Evolutionary conservation across 768 basidiomycete genomes (phyloP).

Genomic region (Leucocoprinus leucothites): DNA sequence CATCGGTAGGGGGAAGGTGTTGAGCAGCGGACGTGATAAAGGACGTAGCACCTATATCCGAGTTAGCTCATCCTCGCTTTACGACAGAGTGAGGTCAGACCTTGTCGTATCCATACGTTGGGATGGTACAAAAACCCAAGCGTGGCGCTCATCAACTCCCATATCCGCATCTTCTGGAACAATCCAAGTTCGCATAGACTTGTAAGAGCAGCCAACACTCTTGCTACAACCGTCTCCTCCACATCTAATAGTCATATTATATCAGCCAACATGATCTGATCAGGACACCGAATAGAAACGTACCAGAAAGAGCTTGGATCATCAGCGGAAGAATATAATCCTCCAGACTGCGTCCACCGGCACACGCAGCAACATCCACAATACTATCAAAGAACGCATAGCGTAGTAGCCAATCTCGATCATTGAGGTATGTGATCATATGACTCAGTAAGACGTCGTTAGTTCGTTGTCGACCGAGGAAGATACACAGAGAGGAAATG

Average conservation of each 20-base stretch:
- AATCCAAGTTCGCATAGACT: slow-evolving; percentile 87
- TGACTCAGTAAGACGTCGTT: slow-evolving; percentile 93
- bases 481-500: slow-evolving; percentile 87
- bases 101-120: slow-evolving; percentile 93
- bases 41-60: slow-evolving; percentile 65
- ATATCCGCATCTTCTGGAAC: slow-evolving; percentile 92
- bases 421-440: slow-evolving; percentile 84
- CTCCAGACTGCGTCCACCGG: slow-evolving; percentile 87
- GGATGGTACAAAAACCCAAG: slow-evolving; percentile 93
- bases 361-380: slow-evolving; percentile 92
- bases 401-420: slow-evolving; percentile 89
- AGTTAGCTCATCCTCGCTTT: neutral
- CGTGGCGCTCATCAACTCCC: slow-evolving; percentile 91
- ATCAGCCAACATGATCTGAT: neutral
- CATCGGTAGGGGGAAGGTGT: slow-evolving; percentile 81
- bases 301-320: slow-evolving; percentile 93
- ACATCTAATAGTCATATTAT: slow-evolving; percentile 54
- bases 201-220: slow-evolving; percentile 83
- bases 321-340: slow-evolving; percentile 97
- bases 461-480: slow-evolving; percentile 88
- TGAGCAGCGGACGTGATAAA: slow-evolving; percentile 87
- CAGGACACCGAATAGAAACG: slow-evolving; percentile 15
- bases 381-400: slow-evolving; percentile 95
- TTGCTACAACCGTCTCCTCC: slow-evolving; percentile 91
- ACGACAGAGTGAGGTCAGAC: slow-evolving; percentile 31